Conservation (phyloP, 371 early-diverging fungal species). For the Mortierella sp. region DNA sequence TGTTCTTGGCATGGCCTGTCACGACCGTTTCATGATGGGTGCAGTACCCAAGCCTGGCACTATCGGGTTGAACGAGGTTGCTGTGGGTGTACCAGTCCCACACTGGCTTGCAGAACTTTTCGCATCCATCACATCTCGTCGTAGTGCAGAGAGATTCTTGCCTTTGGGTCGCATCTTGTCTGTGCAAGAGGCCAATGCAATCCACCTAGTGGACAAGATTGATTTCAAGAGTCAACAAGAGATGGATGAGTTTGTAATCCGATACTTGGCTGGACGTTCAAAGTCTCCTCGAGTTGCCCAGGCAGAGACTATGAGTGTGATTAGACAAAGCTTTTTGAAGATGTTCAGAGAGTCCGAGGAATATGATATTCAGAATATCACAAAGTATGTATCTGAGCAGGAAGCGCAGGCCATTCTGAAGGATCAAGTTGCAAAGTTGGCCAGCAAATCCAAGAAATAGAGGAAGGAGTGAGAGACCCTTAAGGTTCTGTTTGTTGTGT, state of each 20-base stretch:
- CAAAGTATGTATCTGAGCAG: constrained; percentile 30
- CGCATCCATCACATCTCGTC: constrained; percentile 37
- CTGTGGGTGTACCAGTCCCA: constrained; percentile 53
- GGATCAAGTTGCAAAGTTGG: constrained; percentile 28
- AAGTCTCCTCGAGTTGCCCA: constrained; percentile 34
- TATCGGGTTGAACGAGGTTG: constrained; percentile 53
- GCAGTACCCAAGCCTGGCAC: constrained; percentile 37
- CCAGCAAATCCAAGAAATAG: constrained; percentile 36
- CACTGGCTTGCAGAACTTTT: constrained; percentile 50
- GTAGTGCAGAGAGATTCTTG: constrained; percentile 45
- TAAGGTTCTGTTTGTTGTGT: not conserved
- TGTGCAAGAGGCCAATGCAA: constrained; percentile 27
- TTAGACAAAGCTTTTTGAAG: constrained; percentile 43
- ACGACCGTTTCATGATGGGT: constrained; percentile 54
- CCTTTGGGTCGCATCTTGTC: constrained; percentile 46
- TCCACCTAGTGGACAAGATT: constrained; percentile 41
- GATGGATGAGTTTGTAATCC: constrained; percentile 50
- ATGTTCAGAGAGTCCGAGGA: constrained; percentile 32
- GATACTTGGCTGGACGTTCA: constrained; percentile 32
- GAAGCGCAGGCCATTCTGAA: constrained; percentile 51
- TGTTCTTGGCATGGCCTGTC: constrained; percentile 54
- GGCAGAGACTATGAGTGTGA: constrained; percentile 47
- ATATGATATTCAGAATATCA: constrained; percentile 44
- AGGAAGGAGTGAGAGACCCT: not conserved
- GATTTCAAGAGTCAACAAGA: constrained; percentile 46